Evolutionary conservation across 768 basidiomycete genomes (phyloP), one percentile per base, ranked within the genome.

Genomic region (Suillus subaureus): DNA sequence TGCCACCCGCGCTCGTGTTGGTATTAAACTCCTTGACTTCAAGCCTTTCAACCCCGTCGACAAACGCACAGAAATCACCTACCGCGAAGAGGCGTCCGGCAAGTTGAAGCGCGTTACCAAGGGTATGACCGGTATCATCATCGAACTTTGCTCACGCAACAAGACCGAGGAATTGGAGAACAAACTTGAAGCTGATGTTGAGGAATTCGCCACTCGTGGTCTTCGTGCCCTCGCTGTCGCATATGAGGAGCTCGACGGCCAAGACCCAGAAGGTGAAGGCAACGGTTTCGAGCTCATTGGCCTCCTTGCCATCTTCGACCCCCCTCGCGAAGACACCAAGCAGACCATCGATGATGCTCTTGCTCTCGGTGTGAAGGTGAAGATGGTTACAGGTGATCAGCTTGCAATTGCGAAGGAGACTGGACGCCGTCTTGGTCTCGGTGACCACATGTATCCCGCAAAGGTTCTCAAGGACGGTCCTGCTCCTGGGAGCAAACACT

Each of bases 341-440:
- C 93, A 97, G 82, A 99, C 97, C 23, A 98, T 99, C 75, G 96
- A 98, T 74, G 96, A 99, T 78, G 96, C 97, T 62, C 83, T 95
- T 65, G 90, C 90, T 64, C 94, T 98, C 75, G 97, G 97, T 79
- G 96, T 99, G 72, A 92, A 90, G 77, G 96, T 99, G 78, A 99
- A 99, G 91, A 99, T 99, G 97, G 97, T 98, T 67, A 99, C 97
- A n/a, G 97, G 97, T 84, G 97, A 99, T 78, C 97, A 99, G 83
- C 94, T 99, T 75, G 97, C 97, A 70, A 99, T 99, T 72, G 97
- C 97, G 43, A 99, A 99, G 87, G 97, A 99, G 80, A 98, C 97
- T 67, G 97, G 97, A 66, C 93, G 97, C 78, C 93, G 97, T 82
- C 93, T 99, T 58, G 96, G 97, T 71, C 84, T 99, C 67, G 97